phyloP scores from a whole-genome alignment of 306 rosid genomes.

The Vigna angularis region DNA sequence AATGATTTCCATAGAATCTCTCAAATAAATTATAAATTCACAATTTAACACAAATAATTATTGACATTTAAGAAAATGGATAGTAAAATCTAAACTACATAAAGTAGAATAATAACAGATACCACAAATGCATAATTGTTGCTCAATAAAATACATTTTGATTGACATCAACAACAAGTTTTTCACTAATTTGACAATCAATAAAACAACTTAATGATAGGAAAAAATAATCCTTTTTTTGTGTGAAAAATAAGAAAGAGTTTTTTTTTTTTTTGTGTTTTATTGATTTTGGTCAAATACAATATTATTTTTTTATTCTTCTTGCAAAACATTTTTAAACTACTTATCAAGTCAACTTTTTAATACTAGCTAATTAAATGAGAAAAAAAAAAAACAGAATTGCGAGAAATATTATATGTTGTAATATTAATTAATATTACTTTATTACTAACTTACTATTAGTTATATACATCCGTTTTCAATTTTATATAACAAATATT shows the following conservation, averaged over 20 bases:
- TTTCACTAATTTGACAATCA: neutral
- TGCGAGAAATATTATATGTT: neutral
- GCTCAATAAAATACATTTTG: neutral
- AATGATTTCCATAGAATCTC: conserved; percentile 20
- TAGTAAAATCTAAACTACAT: neutral
- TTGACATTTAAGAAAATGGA: neutral
- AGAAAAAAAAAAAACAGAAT: neutral
- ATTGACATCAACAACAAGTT: neutral
- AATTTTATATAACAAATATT: neutral
- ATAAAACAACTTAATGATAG: neutral
- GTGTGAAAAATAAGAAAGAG: neutral
- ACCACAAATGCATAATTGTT: neutral
- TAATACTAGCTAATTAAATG: neutral
- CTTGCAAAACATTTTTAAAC: neutral
- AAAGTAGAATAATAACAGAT: neutral
- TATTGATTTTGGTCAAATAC: neutral
- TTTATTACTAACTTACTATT: neutral
- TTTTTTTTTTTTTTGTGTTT: neutral
- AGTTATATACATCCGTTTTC: neutral
- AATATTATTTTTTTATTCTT: neutral
- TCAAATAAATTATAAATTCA: neutral
- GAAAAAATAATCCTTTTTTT: neutral
- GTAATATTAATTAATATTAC: no score
- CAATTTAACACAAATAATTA: conserved; percentile 1
- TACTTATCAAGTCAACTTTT: neutral